Conservation (phyloP, 768 basidiomycete species). For the Tricholoma furcatifolium region DNA sequence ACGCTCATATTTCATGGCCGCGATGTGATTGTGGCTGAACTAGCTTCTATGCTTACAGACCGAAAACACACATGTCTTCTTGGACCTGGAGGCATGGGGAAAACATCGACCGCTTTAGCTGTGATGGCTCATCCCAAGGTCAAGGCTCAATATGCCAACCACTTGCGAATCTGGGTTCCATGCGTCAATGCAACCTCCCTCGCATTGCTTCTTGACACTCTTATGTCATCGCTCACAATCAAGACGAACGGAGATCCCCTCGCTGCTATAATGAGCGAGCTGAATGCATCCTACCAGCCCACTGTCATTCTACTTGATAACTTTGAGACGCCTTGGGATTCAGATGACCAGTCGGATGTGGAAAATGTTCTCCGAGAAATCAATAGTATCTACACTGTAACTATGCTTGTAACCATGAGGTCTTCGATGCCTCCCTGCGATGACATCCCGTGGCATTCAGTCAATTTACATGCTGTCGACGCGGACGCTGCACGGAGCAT, state of each 20-base stretch:
- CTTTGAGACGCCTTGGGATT: neutral
- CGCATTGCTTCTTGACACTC: slow-evolving; percentile 20
- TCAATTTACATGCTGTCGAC: slow-evolving; percentile 16
- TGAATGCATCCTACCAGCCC: slow-evolving; percentile 1
- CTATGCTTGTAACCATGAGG: neutral
- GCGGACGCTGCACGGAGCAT: slow-evolving; percentile 19
- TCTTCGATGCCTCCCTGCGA: slow-evolving; percentile 24
- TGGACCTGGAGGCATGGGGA: slow-evolving; percentile 37
- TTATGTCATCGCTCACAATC: slow-evolving; percentile 19
- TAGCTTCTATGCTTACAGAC: slow-evolving; percentile 7
- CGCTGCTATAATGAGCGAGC: slow-evolving; percentile 21
- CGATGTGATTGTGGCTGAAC: slow-evolving; percentile 15
- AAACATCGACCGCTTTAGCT: slow-evolving; percentile 34
- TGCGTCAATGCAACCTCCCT: slow-evolving; percentile 30
- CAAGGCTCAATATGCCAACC: slow-evolving; percentile 17
- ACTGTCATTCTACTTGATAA: neutral
- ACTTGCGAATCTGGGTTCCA: slow-evolving; percentile 28
- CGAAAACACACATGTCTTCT: slow-evolving; percentile 20
- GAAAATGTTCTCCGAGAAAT: neutral
- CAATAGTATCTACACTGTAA: neutral
- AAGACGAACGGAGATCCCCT: slow-evolving; percentile 17
- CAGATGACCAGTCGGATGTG: neutral
- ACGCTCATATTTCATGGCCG: slow-evolving; percentile 18
- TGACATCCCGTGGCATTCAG: slow-evolving; percentile 21
- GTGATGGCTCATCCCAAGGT: slow-evolving; percentile 26